Percentiles rank a stretch among this genome's conserved stretches.
Conservation (phyloP, 169 alveolate genomes). For the Cryptosporidium muris region DNA sequence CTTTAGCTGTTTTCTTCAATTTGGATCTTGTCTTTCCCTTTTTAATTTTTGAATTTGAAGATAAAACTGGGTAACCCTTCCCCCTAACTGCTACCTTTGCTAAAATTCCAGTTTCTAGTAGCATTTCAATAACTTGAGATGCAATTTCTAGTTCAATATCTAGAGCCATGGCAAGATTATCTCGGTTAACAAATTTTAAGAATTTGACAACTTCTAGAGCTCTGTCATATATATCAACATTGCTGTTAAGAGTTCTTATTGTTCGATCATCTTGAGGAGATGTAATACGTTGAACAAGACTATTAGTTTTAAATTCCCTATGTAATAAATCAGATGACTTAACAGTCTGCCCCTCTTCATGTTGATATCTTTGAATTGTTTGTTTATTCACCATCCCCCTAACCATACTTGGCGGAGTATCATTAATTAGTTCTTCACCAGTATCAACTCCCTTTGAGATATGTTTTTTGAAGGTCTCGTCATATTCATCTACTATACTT, state of each 20-base stretch:
- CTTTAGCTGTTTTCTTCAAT: constrained; percentile 1
- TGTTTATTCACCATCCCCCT: too few species aligned
- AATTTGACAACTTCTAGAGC: constrained; percentile 57
- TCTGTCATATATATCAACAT: constrained; percentile 24
- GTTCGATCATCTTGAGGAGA: constrained; percentile 44
- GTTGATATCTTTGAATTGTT: neutral
- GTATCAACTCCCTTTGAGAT: neutral
- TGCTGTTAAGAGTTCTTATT: constrained; percentile 22
- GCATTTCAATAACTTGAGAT: constrained; percentile 26
- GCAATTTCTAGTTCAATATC: constrained; percentile 67
- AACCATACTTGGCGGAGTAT: too few species aligned
- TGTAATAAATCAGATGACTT: constrained; percentile 8
- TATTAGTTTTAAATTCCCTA: neutral
- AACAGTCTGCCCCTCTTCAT: constrained; percentile 20
- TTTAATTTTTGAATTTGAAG: constrained; percentile 36
- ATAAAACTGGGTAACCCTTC: constrained; percentile 24
- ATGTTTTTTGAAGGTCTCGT: constrained; percentile 1
- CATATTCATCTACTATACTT: constrained; percentile 70
- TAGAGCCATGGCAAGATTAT: constrained; percentile 68
- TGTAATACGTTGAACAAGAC: neutral
- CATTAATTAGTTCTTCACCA: too few species aligned
- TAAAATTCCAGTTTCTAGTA: constrained; percentile 35
- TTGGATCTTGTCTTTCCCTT: neutral
- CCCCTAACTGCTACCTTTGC: constrained; percentile 11
- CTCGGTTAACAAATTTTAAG: constrained; percentile 53